Evolutionary conservation across 306 rosid species (phyloP).

Genomic region (Lotus japonicus): DNA sequence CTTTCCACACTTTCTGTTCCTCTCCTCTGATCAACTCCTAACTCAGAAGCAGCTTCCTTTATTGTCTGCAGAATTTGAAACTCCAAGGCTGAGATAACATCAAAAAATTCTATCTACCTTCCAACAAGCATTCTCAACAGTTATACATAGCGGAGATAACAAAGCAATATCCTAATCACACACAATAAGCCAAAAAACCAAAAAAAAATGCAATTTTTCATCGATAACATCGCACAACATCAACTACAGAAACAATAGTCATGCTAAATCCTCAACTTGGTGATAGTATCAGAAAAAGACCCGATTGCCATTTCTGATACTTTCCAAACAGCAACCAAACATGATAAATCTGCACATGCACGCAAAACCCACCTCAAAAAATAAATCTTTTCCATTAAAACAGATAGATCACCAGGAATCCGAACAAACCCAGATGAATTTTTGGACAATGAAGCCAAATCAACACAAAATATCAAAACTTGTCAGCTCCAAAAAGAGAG

Average conservation of each 20-base stretch:
- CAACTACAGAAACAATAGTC: not conserved
- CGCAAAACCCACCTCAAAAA: slow-evolving; percentile 24
- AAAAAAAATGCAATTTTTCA: not conserved
- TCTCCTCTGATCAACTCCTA: too few species aligned
- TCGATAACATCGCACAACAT: slow-evolving; percentile 1
- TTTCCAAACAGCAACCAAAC: slow-evolving; percentile 12
- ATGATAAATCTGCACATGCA: not conserved
- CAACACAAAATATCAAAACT: slow-evolving; percentile 11
- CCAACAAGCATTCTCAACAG: slow-evolving; percentile 9
- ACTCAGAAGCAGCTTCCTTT: slow-evolving; percentile 8
- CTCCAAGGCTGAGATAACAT: not conserved
- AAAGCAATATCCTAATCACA: slow-evolving; percentile 8
- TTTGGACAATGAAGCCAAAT: slow-evolving; percentile 23
- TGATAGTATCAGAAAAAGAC: not conserved
- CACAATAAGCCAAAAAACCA: not conserved
- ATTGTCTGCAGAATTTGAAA: slow-evolving; percentile 12
- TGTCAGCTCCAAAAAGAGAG: not conserved
- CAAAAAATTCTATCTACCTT: slow-evolving; percentile 7
- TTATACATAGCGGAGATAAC: not conserved
- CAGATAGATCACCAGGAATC: slow-evolving; percentile 16
- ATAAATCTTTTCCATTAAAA: slow-evolving; percentile 19
- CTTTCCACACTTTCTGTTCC: not conserved
- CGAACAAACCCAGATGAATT: slow-evolving; percentile 21
- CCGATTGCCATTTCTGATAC: not conserved
- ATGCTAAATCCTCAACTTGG: not conserved